Conservation (phyloP, 495 filamentous ascomycete species). For the Thermothielavioides terrestris region DNA sequence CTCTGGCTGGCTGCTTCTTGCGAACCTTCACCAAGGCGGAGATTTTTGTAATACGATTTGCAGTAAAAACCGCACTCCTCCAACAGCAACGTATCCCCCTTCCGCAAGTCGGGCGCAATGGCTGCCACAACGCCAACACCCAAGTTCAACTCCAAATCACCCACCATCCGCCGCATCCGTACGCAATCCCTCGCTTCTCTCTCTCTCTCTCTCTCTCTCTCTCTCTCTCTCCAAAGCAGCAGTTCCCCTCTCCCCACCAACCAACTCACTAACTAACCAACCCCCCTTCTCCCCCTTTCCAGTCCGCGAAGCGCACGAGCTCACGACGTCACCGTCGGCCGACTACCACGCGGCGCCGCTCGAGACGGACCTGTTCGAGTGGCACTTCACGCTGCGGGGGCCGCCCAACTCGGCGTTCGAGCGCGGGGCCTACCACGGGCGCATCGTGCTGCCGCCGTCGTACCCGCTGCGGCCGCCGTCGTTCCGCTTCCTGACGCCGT, state of each 20-base stretch:
- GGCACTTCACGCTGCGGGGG: conserved; percentile 96
- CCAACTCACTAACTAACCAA: conserved; percentile 19
- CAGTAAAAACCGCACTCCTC: too few species aligned
- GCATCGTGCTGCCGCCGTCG: conserved; percentile 77
- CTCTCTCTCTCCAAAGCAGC: background rate
- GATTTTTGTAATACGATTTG: too few species aligned
- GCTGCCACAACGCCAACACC: conserved; percentile 24
- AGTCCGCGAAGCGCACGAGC: conserved; percentile 81
- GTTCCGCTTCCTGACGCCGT: conserved; percentile 90
- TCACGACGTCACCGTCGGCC: conserved; percentile 64
- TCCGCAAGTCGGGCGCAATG: conserved; percentile 4
- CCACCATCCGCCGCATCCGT: conserved; percentile 73
- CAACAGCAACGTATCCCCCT: background rate
- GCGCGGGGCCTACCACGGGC: conserved; percentile 83
- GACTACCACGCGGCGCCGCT: conserved; percentile 76
- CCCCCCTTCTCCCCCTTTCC: conserved; percentile 6
- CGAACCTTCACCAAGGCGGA: too few species aligned
- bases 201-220: conserved; percentile 2
- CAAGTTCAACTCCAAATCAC: conserved; percentile 66
- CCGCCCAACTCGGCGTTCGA: conserved; percentile 75
- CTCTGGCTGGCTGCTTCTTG: too few species aligned
- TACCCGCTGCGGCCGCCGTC: conserved; percentile 86
- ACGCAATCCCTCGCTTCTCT: conserved; percentile 18
- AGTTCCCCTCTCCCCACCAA: conserved; percentile 6
- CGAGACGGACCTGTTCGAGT: conserved; percentile 89